These are phyloP conservation scores for Aspergillus udagawae DNA, from an alignment of 2,329 filamentous ascomycete genomes.

Conservation along the genomic window DNA sequence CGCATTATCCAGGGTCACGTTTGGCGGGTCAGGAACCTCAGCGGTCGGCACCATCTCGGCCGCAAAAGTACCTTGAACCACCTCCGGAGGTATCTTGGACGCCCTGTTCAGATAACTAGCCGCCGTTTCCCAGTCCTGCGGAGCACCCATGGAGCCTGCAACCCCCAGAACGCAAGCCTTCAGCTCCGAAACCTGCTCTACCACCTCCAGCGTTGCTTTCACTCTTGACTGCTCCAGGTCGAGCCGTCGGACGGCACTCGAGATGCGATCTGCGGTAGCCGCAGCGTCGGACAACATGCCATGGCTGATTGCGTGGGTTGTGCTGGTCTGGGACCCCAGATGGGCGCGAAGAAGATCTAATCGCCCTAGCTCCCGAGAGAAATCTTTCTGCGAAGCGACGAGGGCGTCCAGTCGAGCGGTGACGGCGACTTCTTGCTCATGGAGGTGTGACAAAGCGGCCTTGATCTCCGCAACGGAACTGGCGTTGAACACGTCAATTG, in stretches of 20 bases:
- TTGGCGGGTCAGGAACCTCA: slow-evolving; percentile 88
- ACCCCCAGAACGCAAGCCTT: slow-evolving; percentile 95
- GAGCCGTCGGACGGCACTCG: slow-evolving; percentile 77
- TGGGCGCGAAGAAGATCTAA: slow-evolving; percentile 86
- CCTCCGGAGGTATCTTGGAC: slow-evolving; percentile 71
- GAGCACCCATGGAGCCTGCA: slow-evolving; percentile 91
- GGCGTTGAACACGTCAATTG: slow-evolving; percentile 60
- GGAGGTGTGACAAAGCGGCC: slow-evolving; percentile 69
- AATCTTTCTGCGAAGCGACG: slow-evolving; percentile 76
- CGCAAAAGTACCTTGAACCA: slow-evolving; percentile 80
- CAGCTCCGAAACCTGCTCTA: slow-evolving; percentile 93
- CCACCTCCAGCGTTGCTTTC: slow-evolving; percentile 82
- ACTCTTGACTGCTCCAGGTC: slow-evolving; percentile 90
- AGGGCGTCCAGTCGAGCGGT: slow-evolving; percentile 71
- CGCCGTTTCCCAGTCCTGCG: slow-evolving; percentile 97
- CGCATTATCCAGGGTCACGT: slow-evolving; percentile 78
- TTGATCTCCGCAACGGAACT: slow-evolving; percentile 75
- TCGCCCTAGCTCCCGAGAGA: slow-evolving; percentile 79
- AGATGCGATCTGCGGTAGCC: slow-evolving; percentile 78
- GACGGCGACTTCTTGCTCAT: slow-evolving; percentile 69
- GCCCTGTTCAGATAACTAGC: slow-evolving; percentile 85
- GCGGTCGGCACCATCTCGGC: slow-evolving; percentile 90
- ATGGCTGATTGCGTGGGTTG: slow-evolving; percentile 78
- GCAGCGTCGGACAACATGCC: slow-evolving; percentile 86
- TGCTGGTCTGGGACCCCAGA: slow-evolving; percentile 79